These are phyloP conservation scores for Candida multigemmis DNA, from an alignment of 805 yeast species.

Conservation along the genomic window DNA sequence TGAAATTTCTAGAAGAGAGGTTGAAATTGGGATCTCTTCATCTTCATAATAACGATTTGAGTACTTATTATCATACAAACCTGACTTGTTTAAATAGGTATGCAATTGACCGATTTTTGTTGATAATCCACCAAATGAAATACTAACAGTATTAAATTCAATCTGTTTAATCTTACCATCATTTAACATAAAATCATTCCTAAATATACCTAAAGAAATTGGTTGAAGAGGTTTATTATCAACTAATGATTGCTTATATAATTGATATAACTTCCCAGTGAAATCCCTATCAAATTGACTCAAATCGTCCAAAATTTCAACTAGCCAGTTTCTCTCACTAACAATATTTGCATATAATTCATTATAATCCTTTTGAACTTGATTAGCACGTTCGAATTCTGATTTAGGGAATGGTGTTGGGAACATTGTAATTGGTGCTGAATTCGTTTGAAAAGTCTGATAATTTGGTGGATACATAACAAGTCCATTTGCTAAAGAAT, in stretches of 20 bases:
- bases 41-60: slow-evolving; percentile 34
- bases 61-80: slow-evolving; percentile 41
- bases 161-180: slow-evolving; percentile 67
- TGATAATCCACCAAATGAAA: slow-evolving; percentile 89
- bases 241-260: slow-evolving; percentile 41
- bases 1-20: slow-evolving; percentile 55
- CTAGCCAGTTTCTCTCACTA: slow-evolving; percentile 51
- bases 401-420: slow-evolving; percentile 81
- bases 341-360: slow-evolving; percentile 66
- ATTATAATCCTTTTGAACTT: slow-evolving; percentile 62
- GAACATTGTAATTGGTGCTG: slow-evolving; percentile 82
- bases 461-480: slow-evolving; percentile 68
- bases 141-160: slow-evolving; percentile 93
- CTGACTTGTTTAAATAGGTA: slow-evolving; percentile 48
- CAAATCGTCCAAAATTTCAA: slow-evolving; percentile 42
- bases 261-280: slow-evolving; percentile 68
- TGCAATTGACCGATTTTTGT: slow-evolving; percentile 74
- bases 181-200: slow-evolving; percentile 79
- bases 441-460: slow-evolving; percentile 32
- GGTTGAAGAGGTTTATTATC: slow-evolving; percentile 43
- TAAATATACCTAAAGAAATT: slow-evolving; percentile 71
- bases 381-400: slow-evolving; percentile 58
- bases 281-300: slow-evolving; percentile 61
- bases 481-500: slow-evolving; percentile 74
- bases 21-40: slow-evolving; percentile 55